Conservation (phyloP, 495 filamentous ascomycete genomes). For the Zalerion maritima region DNA sequence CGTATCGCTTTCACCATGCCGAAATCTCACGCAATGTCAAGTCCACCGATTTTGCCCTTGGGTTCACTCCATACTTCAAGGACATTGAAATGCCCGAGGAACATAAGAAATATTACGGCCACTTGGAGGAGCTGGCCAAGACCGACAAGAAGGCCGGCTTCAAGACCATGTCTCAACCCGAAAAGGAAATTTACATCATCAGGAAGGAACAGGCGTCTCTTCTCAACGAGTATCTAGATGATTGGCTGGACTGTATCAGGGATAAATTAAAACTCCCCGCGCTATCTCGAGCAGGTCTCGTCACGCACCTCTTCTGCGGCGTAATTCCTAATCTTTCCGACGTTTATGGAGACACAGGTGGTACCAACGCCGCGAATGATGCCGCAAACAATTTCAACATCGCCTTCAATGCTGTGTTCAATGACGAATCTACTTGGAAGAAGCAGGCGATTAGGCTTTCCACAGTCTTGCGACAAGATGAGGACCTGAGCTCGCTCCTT, state of each 20-base stretch:
- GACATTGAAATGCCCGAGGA: conserved; percentile 30
- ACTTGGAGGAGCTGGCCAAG: conserved; percentile 32
- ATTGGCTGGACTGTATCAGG: conserved; percentile 26
- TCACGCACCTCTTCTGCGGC: too few relatives aligned
- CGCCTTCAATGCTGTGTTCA: conserved; percentile 30
- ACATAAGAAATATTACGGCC: conserved; percentile 27
- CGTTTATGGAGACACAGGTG: too few relatives aligned
- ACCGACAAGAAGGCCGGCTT: conserved; percentile 34
- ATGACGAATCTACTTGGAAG: conserved; percentile 8
- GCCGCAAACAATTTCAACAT: conserved; percentile 25
- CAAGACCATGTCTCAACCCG: conserved; percentile 22
- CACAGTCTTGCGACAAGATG: conserved; percentile 29
- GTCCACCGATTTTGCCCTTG: conserved; percentile 32
- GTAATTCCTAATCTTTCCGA: too few relatives aligned
- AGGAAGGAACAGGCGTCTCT: conserved; percentile 28
- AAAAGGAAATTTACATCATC: conserved; percentile 23
- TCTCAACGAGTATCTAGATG: conserved; percentile 28
- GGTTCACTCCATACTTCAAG: conserved; percentile 31
- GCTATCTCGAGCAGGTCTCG: too few relatives aligned
- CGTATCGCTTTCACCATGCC: conserved; percentile 33
- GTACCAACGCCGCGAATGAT: conserved; percentile 14
- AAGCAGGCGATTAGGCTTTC: conserved; percentile 20
- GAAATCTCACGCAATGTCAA: conserved; percentile 35
- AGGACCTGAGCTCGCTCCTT: conserved; percentile 17
- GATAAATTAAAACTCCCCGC: too few relatives aligned